These are phyloP conservation scores for Apiospora arundinis DNA, from an alignment of 2,329 filamentous ascomycete species.

Conservation along the genomic window DNA sequence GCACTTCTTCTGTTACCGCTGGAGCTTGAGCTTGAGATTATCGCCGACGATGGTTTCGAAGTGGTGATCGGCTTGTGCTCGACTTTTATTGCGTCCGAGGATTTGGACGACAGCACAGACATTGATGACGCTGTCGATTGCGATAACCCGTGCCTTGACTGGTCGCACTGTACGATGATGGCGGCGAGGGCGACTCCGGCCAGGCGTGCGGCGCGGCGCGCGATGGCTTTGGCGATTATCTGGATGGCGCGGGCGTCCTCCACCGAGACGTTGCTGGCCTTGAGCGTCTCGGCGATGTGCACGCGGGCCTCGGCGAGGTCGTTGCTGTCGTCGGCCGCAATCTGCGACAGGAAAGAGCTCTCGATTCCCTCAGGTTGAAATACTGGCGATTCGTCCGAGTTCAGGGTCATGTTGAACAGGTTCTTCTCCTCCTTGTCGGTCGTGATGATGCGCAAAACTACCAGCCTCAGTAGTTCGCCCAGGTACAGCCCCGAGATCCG, in stretches of 20 bases:
- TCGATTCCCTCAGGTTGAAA: conserved; percentile 73
- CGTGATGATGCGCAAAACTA: conserved; percentile 60
- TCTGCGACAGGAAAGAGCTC: conserved; percentile 69
- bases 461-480: conserved; percentile 74
- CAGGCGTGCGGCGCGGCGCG: conserved; percentile 70
- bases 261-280: conserved; percentile 49
- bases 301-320: conserved; percentile 58
- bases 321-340: conserved; percentile 62
- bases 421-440: conserved; percentile 27
- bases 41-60: neutral
- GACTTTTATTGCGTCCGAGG: neutral
- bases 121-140: neutral
- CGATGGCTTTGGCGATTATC: conserved; percentile 66
- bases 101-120: neutral
- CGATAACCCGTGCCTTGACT: conserved; percentile 51
- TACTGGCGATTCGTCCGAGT: conserved; percentile 41
- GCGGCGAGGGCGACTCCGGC: conserved; percentile 69
- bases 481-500: conserved; percentile 83
- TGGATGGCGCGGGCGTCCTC: conserved; percentile 69
- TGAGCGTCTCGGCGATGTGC: conserved; percentile 40
- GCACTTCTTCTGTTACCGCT: neutral
- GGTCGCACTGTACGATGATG: conserved; percentile 61
- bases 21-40: neutral
- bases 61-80: neutral
- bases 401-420: conserved; percentile 24